Percentiles rank a stretch among this genome's conserved stretches.
Conservation (phyloP, 805 yeast genomes). For the Candida saitoana region DNA sequence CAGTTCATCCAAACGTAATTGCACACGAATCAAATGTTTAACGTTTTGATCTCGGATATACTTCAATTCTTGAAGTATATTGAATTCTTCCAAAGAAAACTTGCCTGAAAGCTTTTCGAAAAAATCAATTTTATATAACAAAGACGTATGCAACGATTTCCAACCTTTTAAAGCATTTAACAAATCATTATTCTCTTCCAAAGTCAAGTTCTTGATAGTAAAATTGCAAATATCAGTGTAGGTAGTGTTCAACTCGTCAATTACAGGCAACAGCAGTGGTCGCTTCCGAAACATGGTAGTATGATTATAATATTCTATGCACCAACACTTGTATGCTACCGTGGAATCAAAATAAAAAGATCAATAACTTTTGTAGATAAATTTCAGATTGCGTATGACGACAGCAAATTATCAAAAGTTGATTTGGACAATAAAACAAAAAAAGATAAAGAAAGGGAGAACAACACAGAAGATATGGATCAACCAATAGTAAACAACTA, state of each 20-base stretch:
- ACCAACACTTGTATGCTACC: no score
- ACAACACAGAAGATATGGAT: no score
- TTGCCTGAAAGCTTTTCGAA: slow-evolving; percentile 42
- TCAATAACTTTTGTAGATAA: no score
- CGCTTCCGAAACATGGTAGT: slow-evolving; percentile 51
- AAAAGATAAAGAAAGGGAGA: no score
- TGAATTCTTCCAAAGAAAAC: slow-evolving; percentile 21
- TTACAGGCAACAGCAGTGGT: slow-evolving; percentile 49
- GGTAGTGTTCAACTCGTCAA: slow-evolving; percentile 55
- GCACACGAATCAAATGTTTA: slow-evolving; percentile 38
- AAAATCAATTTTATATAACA: slow-evolving; percentile 51
- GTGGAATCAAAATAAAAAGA: no score
- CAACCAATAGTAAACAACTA: no score
- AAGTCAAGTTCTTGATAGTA: slow-evolving; percentile 51
- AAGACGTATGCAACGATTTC: slow-evolving; percentile 64
- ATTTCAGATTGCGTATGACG: no score
- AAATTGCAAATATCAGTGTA: slow-evolving; percentile 61
- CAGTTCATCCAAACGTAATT: slow-evolving; percentile 36
- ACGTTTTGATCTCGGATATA: slow-evolving; percentile 41
- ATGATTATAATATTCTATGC: no score
- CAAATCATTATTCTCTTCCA: slow-evolving; percentile 52
- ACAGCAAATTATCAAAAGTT: no score
- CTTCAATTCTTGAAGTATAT: slow-evolving; percentile 28
- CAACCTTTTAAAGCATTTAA: slow-evolving; percentile 66
- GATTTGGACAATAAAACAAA: no score